Percentiles rank a stretch among this genome's conserved stretches.
phyloP scores from a whole-genome alignment of 2,329 filamentous ascomycete genomes.

The Tolypocladium capitatum region DNA sequence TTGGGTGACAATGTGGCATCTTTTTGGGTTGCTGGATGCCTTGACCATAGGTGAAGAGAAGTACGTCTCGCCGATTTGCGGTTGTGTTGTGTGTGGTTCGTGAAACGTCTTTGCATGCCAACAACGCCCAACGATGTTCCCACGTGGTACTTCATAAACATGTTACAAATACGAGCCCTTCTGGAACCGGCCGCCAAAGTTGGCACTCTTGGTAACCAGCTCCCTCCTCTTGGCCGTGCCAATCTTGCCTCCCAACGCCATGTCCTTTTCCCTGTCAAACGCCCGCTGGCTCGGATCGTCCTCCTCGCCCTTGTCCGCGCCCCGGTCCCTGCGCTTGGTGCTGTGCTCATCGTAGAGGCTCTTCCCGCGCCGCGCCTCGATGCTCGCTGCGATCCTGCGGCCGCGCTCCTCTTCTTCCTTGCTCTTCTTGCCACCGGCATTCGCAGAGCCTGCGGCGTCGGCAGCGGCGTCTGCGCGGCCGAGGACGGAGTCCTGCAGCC shows the following conservation, averaged over 20 bases:
- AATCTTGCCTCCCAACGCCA: conserved; percentile 62
- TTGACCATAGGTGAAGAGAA: background rate
- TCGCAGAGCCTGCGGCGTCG: conserved; percentile 25
- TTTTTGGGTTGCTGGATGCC: conserved; percentile 7
- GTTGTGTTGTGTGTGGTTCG: background rate
- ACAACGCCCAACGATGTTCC: background rate
- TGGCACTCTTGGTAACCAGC: conserved; percentile 63
- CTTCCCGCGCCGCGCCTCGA: conserved; percentile 40
- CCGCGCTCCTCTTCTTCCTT: conserved; percentile 43
- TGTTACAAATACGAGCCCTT: conserved; percentile 55
- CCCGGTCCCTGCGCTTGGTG: conserved; percentile 15
- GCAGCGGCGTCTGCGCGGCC: conserved; percentile 43
- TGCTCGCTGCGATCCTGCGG: conserved; percentile 31
- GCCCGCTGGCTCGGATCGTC: conserved; percentile 83
- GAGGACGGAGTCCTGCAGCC: conserved; percentile 69
- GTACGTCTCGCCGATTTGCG: background rate
- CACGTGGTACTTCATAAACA: too few relatives aligned
- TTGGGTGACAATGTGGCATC: conserved; percentile 15
- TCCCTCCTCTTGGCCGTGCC: conserved; percentile 62
- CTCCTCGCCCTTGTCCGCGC: conserved; percentile 33
- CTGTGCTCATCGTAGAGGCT: conserved; percentile 49
- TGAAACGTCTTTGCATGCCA: background rate
- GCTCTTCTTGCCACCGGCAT: conserved; percentile 26
- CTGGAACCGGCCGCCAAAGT: conserved; percentile 71
- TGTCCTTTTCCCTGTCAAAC: conserved; percentile 91